Conservation (phyloP, 345 rosid genomes). For the Geranium rotundifolium region DNA sequence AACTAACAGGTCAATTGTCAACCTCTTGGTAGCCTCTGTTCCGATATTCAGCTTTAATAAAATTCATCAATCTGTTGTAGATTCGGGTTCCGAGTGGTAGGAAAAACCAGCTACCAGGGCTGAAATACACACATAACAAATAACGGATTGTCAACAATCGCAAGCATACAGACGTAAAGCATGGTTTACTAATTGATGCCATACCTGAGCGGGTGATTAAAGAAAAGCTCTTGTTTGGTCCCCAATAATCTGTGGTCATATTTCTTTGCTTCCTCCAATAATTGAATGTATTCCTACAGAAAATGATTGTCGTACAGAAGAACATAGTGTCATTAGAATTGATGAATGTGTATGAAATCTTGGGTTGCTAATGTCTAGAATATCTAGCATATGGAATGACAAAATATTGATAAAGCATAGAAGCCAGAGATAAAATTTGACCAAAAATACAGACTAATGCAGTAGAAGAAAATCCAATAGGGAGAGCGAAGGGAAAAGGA, state of each 20-base stretch:
- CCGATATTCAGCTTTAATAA: conserved; percentile 64
- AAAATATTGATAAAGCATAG: not conserved
- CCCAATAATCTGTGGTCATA: conserved; percentile 91
- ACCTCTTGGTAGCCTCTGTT: conserved; percentile 93
- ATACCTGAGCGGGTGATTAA: conserved; percentile 76
- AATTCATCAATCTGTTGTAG: conserved; percentile 74
- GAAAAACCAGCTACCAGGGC: conserved; percentile 99
- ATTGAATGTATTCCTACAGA: conserved; percentile 58
- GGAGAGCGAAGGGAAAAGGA: conserved; percentile 3
- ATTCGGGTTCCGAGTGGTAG: conserved; percentile 82
- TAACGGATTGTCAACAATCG: conserved; percentile 7
- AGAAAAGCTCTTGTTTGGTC: conserved; percentile 85
- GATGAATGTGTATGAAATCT: not conserved
- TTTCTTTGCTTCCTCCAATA: conserved; percentile 79
- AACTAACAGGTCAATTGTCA: conserved; percentile 8
- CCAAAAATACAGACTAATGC: not conserved
- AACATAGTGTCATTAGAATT: no score
- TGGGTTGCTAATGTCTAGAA: not conserved
- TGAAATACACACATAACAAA: conserved; percentile 26
- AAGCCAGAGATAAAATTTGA: not conserved
- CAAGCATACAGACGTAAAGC: conserved; percentile 4
- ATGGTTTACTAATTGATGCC: conserved; percentile 3
- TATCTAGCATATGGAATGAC: not conserved
- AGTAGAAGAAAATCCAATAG: not conserved
- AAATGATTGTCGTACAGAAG: not conserved